These are phyloP conservation scores for Selaginella tamariscina DNA, from an alignment of 75 land plant genomes.

Conservation along the genomic window DNA sequence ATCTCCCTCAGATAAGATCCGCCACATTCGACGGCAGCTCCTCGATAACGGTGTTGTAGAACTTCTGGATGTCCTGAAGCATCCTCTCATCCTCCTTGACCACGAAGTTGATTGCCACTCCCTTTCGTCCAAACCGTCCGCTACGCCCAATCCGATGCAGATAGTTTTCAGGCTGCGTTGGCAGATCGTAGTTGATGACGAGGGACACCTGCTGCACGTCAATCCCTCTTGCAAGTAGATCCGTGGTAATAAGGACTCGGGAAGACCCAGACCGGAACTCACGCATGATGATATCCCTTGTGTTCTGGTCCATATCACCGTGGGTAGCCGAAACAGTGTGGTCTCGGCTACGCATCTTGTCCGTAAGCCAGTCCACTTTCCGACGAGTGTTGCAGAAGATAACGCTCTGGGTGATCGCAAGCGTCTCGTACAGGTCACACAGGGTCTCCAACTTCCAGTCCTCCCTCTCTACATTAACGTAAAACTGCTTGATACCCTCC, in stretches of 20 bases:
- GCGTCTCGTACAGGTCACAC: slow-evolving; percentile 45
- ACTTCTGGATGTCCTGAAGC: slow-evolving; percentile 61
- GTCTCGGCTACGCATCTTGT: slow-evolving; percentile 44
- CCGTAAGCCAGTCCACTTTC: slow-evolving; percentile 54
- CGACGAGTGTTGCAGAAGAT: slow-evolving; percentile 50
- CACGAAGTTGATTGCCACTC: slow-evolving; percentile 52
- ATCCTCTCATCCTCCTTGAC: slow-evolving; percentile 49
- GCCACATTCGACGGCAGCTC: slow-evolving; percentile 53
- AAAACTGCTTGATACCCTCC: slow-evolving; percentile 55
- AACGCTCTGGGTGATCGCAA: slow-evolving; percentile 67
- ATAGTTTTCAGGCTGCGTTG: slow-evolving; percentile 76
- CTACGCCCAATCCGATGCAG: slow-evolving; percentile 77
- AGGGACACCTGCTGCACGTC: slow-evolving; percentile 76
- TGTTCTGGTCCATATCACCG: slow-evolving; percentile 62
- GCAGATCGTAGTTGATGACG: slow-evolving; percentile 68
- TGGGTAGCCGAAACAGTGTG: slow-evolving; percentile 61
- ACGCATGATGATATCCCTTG: slow-evolving; percentile 59
- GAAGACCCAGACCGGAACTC: slow-evolving; percentile 77
- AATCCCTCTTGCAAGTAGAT: slow-evolving; percentile 60
- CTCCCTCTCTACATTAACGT: slow-evolving; percentile 47
- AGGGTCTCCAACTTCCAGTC: slow-evolving; percentile 45
- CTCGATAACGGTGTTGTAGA: slow-evolving; percentile 49
- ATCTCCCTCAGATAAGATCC: slow-evolving; percentile 39
- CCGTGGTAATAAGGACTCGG: slow-evolving; percentile 65
- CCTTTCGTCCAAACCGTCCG: slow-evolving; percentile 62